Percentiles rank a stretch among this genome's conserved stretches.
These are phyloP conservation scores for Epichloe typhina DNA, from an alignment of 2,329 filamentous ascomycete genomes.

Conservation along the genomic window DNA sequence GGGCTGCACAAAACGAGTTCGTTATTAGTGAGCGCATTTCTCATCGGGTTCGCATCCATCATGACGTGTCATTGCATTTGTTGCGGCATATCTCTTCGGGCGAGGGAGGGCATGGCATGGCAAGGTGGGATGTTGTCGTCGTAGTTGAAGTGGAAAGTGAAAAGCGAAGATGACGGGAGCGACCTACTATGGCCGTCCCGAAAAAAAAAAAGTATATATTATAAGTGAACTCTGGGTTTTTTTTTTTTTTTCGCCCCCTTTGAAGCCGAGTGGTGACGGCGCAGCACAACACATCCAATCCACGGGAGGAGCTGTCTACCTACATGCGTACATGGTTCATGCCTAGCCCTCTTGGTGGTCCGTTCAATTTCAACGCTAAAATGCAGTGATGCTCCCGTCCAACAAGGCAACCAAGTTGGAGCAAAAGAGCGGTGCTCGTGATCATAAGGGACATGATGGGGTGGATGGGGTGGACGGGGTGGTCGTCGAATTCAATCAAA, in stretches of 20 bases:
- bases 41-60: neutral
- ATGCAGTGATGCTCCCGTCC: neutral
- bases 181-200: neutral
- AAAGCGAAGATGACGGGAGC: neutral
- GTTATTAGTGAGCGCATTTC: neutral
- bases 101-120: neutral
- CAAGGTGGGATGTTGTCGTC: too few relatives aligned
- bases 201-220: neutral
- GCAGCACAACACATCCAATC: neutral
- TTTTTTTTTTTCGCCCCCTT: too few relatives aligned
- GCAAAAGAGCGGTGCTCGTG: neutral
- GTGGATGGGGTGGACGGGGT: too few relatives aligned
- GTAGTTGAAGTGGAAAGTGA: neutral
- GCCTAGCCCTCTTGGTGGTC: neutral
- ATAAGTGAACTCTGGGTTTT: too few relatives aligned
- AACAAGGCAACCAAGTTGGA: neutral
- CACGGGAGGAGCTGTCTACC: too few relatives aligned
- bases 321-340: too few relatives aligned
- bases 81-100: neutral
- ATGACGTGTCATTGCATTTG: neutral
- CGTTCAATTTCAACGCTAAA: conserved; percentile 2
- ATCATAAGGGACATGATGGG: neutral
- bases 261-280: neutral
- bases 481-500: neutral
- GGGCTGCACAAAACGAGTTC: neutral